Percentiles rank a stretch among this genome's conserved stretches.
These are phyloP conservation scores for Penicillium crystallinum DNA, from an alignment of 495 filamentous ascomycete genomes.

Conservation along the genomic window DNA sequence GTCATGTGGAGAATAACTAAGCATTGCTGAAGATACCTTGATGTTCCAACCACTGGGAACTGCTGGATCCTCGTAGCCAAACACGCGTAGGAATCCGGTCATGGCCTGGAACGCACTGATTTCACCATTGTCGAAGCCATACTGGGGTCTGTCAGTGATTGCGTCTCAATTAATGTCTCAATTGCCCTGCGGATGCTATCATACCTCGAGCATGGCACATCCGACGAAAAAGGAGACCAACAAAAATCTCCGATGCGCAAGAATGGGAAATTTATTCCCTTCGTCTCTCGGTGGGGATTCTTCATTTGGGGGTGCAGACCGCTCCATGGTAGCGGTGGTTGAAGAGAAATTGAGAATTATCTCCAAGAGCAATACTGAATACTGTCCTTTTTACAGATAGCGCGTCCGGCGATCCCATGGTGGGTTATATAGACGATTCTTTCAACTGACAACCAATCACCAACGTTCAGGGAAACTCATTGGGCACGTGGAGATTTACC, in stretches of 20 bases:
- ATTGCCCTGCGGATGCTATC: not conserved
- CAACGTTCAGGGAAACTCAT: not conserved
- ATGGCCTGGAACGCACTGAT: conserved; percentile 15
- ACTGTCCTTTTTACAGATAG: not conserved
- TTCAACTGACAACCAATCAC: not conserved
- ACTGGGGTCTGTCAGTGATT: not conserved
- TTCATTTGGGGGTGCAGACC: not conserved
- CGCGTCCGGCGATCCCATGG: not conserved
- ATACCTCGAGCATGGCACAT: not conserved
- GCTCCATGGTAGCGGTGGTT: not conserved
- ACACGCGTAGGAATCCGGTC: conserved; percentile 15
- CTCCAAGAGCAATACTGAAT: not conserved
- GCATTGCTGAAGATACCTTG: conserved; percentile 2
- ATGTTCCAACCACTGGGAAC: conserved; percentile 14
- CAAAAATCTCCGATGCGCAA: not conserved
- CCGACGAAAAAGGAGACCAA: not conserved
- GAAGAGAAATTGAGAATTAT: not conserved
- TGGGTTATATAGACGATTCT: not conserved
- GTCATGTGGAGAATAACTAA: not conserved
- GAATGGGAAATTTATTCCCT: not conserved
- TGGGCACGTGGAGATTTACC: not conserved
- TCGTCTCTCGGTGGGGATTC: not conserved
- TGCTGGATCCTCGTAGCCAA: conserved; percentile 9
- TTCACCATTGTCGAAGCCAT: conserved; percentile 16
- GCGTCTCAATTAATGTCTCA: not conserved